Evolutionary conservation across 2,329 filamentous ascomycete genomes (phyloP).

Genomic region (Diaporthe sp.): DNA sequence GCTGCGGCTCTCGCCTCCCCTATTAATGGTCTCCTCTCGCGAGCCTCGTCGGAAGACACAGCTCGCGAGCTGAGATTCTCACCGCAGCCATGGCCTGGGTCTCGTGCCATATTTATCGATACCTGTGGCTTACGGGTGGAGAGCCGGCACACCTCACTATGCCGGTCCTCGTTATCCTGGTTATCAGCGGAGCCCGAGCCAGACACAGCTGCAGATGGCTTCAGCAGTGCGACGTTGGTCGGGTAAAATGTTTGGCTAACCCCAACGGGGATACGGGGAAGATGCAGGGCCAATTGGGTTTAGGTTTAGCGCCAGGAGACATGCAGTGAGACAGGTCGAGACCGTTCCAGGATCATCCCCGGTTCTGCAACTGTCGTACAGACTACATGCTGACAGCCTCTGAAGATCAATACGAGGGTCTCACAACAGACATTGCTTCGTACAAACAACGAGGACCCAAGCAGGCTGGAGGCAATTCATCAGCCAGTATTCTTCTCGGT

Average conservation of each 20-base stretch:
- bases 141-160: background rate
- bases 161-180: constrained; percentile 15
- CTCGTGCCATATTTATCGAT: constrained; percentile 13
- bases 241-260: background rate
- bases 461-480: too few relatives aligned
- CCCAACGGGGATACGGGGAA: background rate
- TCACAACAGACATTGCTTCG: too few relatives aligned
- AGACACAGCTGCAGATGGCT: constrained; percentile 28
- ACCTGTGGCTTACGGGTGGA: background rate
- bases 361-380: background rate
- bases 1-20: background rate
- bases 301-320: constrained; percentile 12
- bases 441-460: too few relatives aligned
- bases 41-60: background rate
- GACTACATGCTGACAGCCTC: background rate
- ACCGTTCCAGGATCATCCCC: background rate
- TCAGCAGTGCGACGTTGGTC: constrained; percentile 20
- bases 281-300: background rate
- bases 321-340: background rate
- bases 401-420: background rate
- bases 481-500: too few relatives aligned
- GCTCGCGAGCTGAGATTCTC: background rate
- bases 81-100: constrained; percentile 2
- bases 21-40: constrained; percentile 1
- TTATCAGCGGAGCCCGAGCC: constrained; percentile 25